Evolutionary conservation across 345 rosid genomes (phyloP), one percentile per base, ranked within the genome.

Genomic region (Mangifera indica): DNA sequence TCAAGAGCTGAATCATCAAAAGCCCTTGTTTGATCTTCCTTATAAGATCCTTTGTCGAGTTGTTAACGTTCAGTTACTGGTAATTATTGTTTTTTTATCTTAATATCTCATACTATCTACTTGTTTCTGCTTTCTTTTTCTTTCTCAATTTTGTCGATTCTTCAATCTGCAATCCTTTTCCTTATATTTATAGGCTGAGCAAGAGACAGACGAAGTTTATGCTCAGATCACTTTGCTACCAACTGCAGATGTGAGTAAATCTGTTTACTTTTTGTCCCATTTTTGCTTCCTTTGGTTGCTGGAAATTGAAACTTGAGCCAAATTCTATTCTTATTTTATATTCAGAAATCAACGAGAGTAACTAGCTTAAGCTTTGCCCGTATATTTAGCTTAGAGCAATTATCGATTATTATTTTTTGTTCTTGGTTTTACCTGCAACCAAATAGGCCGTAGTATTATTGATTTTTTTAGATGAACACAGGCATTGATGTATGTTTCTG

Each of bases 171-270:
- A 21, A 26, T 45, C 8, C n/a, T 3, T 29, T 61, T 40, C 15
- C 18, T 40, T 10, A 26, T 18, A 60, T 75, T 49, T 73, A 25
- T 63, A 88, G 93, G 97, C 95, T 13, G 97, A 90, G 73, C 90
- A 82, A 69, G 97, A 92, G 29, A 87, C 93, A 0, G 97, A 92
- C 71, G 98, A 93, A 75, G 94, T 92, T 73, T 93, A 92, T 79
- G 91, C 97, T 34, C 97, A 88, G 83, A 90, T 93, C 70, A 88
- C 91, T 76, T 81, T 93, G 85, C 84, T 65, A 22, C 96, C 97
- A 66, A 91, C 88, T 74, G 46, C 34, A 42, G 81, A 93, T 78
- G 97, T 91, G 73, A 87, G 93, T 67, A 12, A 52, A 78, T 34
- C 44, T 56, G 22, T 17, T 44, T 32, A 9, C 10, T 49, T 62